Evolutionary conservation across 2,329 filamentous ascomycete species (phyloP), one percentile per base, ranked within the genome.

Genomic region (Thelonectria olida): DNA sequence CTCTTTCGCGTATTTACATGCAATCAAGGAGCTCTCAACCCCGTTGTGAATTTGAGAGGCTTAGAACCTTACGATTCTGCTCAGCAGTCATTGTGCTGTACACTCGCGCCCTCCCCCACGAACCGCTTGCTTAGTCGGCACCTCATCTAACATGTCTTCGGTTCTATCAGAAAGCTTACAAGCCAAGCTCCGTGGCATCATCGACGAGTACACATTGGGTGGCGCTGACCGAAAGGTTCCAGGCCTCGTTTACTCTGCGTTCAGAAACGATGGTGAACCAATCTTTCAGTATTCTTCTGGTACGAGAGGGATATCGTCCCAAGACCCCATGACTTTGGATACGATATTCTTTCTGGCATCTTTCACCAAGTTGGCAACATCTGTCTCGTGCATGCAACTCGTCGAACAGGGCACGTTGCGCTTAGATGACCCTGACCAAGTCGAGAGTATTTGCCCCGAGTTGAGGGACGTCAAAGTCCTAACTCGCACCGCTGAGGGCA

Each of bases 321-420:
- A 50, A 12, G 38, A n/a, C 1, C 9, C 19, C 2, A 61, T 61
- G 45, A 45, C 45, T 2, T 17, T 31, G 3, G 52, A 56, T 17
- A 61, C 58, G 2, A 15, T 44, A n/a, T 57, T 61, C 34, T 61
- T 41, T 39, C 9, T 61, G 6, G 58, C 58, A 0, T 61, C 58
- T 0, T 57, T 52, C 22, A 61, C 58, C 6, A 61, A 61, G 27
- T 8, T 54, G 7, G 41, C 34, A 2, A 56, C 53, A 2, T 51
- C 47, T 2, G 34, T 61, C 4, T n/a, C 53, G 4, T 61, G 53
- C 34, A 61, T 61, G 58, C 58, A 61, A 13, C 25, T 61, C 10
- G 48, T 61, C 4, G 58, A 61, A 20, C 31, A 42, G 8, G 53
- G 48, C 2, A 5, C 9, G 15, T 9, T 57, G 15, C 17, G 3